Conservation (phyloP, 23 red algal species). For the Gracilaria vermiculophylla region DNA sequence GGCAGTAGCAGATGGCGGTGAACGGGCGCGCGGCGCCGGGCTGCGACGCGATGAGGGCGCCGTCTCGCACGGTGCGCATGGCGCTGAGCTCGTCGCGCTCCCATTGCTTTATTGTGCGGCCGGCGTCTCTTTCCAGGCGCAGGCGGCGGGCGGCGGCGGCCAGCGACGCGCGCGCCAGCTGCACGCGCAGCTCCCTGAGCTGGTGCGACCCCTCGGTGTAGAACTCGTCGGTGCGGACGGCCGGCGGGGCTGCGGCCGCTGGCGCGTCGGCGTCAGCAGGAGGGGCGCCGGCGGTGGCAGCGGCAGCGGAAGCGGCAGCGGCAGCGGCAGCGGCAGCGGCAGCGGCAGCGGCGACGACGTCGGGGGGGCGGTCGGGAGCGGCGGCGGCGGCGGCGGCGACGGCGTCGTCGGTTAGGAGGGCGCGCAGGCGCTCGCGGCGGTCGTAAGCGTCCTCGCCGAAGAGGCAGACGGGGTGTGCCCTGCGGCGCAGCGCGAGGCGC, state of each 20-base stretch:
- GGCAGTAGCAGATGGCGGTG: conserved; percentile 4
- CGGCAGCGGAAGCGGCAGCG: not conserved
- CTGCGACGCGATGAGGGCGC: conserved; percentile 19
- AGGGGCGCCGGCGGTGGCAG: not conserved
- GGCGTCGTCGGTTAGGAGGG: conserved; percentile 1
- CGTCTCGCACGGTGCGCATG: not conserved
- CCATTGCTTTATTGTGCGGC: not conserved
- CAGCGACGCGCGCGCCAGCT: conserved; percentile 19
- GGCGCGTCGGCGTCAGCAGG: not conserved
- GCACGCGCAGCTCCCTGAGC: not conserved
- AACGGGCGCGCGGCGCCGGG: conserved; percentile 28
- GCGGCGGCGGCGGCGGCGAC: conserved; percentile 11
- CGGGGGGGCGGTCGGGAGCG: not conserved
- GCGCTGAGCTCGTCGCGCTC: not conserved
- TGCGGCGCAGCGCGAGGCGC: conserved; percentile 29
- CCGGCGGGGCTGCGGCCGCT: not conserved
- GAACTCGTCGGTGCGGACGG: conserved; percentile 46
- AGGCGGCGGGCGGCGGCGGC: not conserved
- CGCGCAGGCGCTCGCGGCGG: conserved; percentile 69
- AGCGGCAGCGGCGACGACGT: not conserved
- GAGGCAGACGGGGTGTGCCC: conserved; percentile 62
- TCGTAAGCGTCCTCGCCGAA: conserved; percentile 90
- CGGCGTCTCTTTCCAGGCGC: not conserved
- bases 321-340: not conserved
- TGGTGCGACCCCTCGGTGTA: conserved; percentile 51